A percentile compares a stretch with the other conserved stretches of the same genome.
phyloP scores from a whole-genome alignment of 345 rosid species.

The Aquilaria yunnanensis region DNA sequence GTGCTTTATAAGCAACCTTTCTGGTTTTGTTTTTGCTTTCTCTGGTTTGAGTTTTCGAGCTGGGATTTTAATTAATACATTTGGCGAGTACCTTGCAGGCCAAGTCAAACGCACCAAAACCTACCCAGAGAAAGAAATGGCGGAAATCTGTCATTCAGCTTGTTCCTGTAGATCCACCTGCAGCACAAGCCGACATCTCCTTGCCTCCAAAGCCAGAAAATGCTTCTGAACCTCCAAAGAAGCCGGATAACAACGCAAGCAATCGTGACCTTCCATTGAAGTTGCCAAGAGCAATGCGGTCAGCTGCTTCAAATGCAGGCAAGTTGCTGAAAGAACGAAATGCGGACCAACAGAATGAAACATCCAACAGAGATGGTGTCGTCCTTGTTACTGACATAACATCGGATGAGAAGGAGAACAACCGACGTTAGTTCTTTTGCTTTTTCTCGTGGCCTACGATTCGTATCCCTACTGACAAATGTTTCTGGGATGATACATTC shows the following conservation, averaged over 20 bases:
- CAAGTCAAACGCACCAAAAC: constrained; percentile 60
- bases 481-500: no score
- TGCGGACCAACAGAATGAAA: constrained; percentile 40
- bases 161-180: constrained; percentile 52
- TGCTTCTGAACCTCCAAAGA: constrained; percentile 19
- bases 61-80: no score
- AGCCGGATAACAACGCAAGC: constrained; percentile 25
- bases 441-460: no score
- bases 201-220: constrained; percentile 18
- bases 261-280: constrained; percentile 42
- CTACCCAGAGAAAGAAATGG: constrained; percentile 78
- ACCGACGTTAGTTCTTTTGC: constrained; percentile 16
- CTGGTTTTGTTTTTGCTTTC: no score
- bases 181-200: neutral
- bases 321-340: constrained; percentile 77
- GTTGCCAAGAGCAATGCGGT: constrained; percentile 76
- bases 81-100: constrained; percentile 32
- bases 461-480: no score
- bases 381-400: constrained; percentile 32
- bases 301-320: constrained; percentile 49
- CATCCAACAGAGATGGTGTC: constrained; percentile 31
- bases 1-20: no score
- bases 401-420: constrained; percentile 79
- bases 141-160: constrained; percentile 62
- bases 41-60: no score